Conservation (phyloP, 2,329 filamentous ascomycete species). For the Leptographium procerum region DNA sequence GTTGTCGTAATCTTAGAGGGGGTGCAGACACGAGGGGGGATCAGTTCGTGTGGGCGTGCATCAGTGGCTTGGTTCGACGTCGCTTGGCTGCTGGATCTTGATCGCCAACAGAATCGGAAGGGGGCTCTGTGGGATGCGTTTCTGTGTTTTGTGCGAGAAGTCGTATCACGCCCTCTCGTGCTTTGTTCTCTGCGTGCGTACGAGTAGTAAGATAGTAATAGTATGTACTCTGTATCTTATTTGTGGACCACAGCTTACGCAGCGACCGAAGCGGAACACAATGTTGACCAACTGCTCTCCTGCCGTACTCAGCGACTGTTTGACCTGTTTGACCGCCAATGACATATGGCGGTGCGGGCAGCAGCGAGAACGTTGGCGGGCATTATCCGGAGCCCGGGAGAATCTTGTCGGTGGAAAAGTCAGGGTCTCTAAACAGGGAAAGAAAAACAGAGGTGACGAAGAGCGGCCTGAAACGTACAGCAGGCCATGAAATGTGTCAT, state of each 20-base stretch:
- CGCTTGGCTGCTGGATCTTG: background rate
- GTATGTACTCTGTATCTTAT: too few species aligned
- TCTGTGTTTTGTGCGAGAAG: background rate
- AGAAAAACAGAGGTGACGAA: background rate
- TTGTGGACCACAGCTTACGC: background rate
- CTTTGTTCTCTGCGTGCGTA: background rate
- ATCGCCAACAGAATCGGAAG: background rate
- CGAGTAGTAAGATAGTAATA: too few species aligned
- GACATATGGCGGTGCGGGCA: background rate
- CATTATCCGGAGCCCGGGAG: background rate
- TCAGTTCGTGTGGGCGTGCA: background rate
- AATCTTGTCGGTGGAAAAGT: background rate
- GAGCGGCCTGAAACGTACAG: background rate
- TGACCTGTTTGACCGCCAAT: too few species aligned
- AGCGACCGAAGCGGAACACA: background rate
- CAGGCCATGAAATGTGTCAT: constrained; percentile 1
- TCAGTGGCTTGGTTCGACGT: background rate
- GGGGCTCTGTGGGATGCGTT: background rate
- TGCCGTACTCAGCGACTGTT: background rate
- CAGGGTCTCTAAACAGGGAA: background rate
- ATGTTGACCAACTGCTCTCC: background rate
- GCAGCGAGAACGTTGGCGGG: background rate
- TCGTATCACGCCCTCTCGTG: background rate
- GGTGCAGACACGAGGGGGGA: too few species aligned
- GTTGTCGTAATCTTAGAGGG: too few species aligned